Evolutionary conservation across 495 filamentous ascomycete genomes (phyloP).

Genomic region (Wilcoxina mikolae): DNA sequence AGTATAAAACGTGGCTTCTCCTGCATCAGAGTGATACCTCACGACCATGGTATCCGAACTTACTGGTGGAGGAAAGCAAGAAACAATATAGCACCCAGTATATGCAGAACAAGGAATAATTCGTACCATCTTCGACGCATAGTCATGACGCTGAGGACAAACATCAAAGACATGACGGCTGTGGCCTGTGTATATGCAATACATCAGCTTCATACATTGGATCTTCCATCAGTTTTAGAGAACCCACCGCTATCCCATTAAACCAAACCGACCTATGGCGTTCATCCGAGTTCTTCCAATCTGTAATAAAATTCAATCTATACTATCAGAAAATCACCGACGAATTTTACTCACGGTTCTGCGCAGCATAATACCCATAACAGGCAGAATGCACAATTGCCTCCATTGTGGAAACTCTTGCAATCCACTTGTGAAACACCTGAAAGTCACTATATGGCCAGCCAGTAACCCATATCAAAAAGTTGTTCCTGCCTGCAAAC

Average conservation of each 20-base stretch:
- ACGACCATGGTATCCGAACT: slow-evolving; percentile 14
- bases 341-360: slow-evolving; percentile 1
- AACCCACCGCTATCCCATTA: slow-evolving; percentile 27
- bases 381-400: slow-evolving; percentile 35
- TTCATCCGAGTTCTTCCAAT: background rate
- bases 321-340: background rate
- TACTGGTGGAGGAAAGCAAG: slow-evolving; percentile 42
- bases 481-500: slow-evolving; percentile 42
- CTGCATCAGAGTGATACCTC: background rate
- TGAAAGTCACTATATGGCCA: slow-evolving; percentile 43
- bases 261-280: slow-evolving; percentile 21
- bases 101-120: slow-evolving; percentile 40
- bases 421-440: slow-evolving; percentile 43
- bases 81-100: slow-evolving; percentile 37
- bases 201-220: background rate
- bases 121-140: slow-evolving; percentile 40
- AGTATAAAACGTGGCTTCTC: slow-evolving; percentile 37
- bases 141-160: slow-evolving; percentile 35
- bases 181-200: slow-evolving; percentile 32
- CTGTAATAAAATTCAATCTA: background rate
- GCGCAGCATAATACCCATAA: slow-evolving; percentile 10
- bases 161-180: slow-evolving; percentile 35
- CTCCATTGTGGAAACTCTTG: slow-evolving; percentile 39
- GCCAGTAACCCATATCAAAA: slow-evolving; percentile 41
- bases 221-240: background rate